Base-by-base conservation (phyloP, 2,329 filamentous ascomycete genomes). In the Pseudogymnoascus sp. region DNA sequence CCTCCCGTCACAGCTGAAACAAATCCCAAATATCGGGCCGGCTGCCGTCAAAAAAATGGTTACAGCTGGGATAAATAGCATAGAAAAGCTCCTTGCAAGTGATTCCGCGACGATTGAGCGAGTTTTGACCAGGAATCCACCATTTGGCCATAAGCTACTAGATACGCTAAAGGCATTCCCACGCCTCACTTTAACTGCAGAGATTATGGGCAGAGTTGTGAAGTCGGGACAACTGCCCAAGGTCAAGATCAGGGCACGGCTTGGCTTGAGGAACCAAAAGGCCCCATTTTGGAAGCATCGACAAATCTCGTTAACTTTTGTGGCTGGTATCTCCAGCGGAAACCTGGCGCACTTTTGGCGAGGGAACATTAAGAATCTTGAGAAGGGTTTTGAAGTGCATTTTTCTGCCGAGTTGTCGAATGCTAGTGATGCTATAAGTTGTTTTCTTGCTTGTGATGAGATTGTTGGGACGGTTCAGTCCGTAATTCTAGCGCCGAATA, bases 391-490 rank as follows among this genome's bases (percentile, higher is more conserved):
- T 21, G 79, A 84, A 8, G 69, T 91, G 2, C 71, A 76, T 0
- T 86, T 87, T 63, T 80, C 73, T 18, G 80, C 84, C 0, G 74
- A 80, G 0, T 69, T 90, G 18, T 78, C 71, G 1, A 74, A 74
- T 3, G 70, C 76, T 0, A 79, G 81, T 15, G 81, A 86, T 60
- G 74, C 78, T 2, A 80, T 94, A 33, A 78, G 78, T 21, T 89
- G 84, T 62, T 83, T 85, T 68, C 77, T 92, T 56, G 88, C 89
- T 71, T 97, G 92, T 65, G 92, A 96, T 73, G 86, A 90, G 41
- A 87, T 97, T 66, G 89, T 85, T 2, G 83, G 83, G 1, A 85
- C 83, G 0, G 70, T 66, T 5, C 63, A 62, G 33, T 65, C 62
- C 12, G 63, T 48, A 52, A 45, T 64, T 38, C 58, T 71, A 6